Base-by-base conservation (phyloP, 805 yeast species). In the Candida verbasci region DNA sequence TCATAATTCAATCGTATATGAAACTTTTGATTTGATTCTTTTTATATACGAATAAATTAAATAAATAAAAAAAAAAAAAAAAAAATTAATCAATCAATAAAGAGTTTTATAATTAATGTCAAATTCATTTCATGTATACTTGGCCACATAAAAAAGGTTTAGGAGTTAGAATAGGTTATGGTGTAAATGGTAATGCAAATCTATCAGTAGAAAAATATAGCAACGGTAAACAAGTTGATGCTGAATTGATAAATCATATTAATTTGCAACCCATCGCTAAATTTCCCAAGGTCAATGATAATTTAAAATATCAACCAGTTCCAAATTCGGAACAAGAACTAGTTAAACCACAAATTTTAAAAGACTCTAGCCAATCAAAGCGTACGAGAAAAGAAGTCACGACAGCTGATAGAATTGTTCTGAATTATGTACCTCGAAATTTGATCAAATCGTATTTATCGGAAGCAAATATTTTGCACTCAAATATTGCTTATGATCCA, bases 141-240 rank as follows among this genome's bases (percentile, higher is more conserved):
- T 68, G 72, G 73, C 72, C 73, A 40, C 56, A 64, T 16, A 60
- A 57, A 35, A 48, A 49, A 23, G 60, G 57, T 12, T 44, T 54
- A 25, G 73, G 73, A 4, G 55, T 56, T 4, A 65, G 62, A 42
- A 50, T 72, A 25, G 52, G 69, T 3, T 67, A 65, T 45, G 78
- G 78, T 1, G 62, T 67, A 7, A 58, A 52, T 25, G 77, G 77
- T 3, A 52, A 49, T 38, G 58, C 55, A n/a, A 24, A 39, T 3
- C 22, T 48, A 6, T 11, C 37, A 4, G 22, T 6, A 9, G 12
- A 14, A 16, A 21, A 25, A 16, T 8, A 20, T 6, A 9, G 16
- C 6, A 14, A 7, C 6, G n/a, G 14, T 8, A 12, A 4, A 4
- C 4, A 24, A 22, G 20, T 24, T 12, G 23, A 6, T 10, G 12